phyloP scores from a whole-genome alignment of 1,139 yeast genomes.

The Suhomyces maxii region DNA sequence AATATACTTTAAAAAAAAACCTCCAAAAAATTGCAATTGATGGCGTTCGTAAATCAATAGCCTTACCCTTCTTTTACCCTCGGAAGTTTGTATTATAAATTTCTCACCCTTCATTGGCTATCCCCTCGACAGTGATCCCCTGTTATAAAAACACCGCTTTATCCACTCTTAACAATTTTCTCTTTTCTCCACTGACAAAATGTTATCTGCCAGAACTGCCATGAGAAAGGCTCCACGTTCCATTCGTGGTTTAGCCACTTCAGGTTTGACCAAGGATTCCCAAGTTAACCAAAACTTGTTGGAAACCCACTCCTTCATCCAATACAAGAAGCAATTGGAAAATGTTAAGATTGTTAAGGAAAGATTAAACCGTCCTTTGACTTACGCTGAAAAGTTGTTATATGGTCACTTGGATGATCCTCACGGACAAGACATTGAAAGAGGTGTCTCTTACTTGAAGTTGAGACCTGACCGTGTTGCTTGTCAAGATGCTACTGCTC shows the following conservation, averaged over 20 bases:
- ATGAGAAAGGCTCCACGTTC: slow-evolving; percentile 34
- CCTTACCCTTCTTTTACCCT: background rate
- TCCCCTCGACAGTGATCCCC: slow-evolving; percentile 10
- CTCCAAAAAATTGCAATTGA: too few species aligned
- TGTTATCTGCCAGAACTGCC: slow-evolving; percentile 45
- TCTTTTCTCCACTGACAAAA: slow-evolving; percentile 16
- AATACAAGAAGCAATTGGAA: slow-evolving; percentile 77
- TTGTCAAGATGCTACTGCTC: slow-evolving; percentile 99
- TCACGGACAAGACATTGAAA: slow-evolving; percentile 89
- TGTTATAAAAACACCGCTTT: slow-evolving; percentile 11
- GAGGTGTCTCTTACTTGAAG: slow-evolving; percentile 95
- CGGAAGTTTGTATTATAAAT: slow-evolving; percentile 19
- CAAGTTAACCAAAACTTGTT: slow-evolving; percentile 89
- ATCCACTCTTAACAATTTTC: slow-evolving; percentile 5
- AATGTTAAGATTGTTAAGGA: slow-evolving; percentile 83
- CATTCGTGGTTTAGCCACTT: slow-evolving; percentile 74
- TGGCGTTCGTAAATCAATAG: too few species aligned
- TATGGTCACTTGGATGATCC: slow-evolving; percentile 98
- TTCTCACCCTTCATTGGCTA: slow-evolving; percentile 20
- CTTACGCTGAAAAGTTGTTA: slow-evolving; percentile 94
- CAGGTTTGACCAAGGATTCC: slow-evolving; percentile 80
- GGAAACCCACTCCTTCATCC: slow-evolving; percentile 80
- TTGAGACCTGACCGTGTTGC: slow-evolving; percentile 99
- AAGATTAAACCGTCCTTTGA: slow-evolving; percentile 89
- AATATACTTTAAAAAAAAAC: too few species aligned